Percentiles rank a stretch among this genome's conserved stretches.
Conservation (phyloP, 495 filamentous ascomycete species). For the Terfezia claveryi region DNA sequence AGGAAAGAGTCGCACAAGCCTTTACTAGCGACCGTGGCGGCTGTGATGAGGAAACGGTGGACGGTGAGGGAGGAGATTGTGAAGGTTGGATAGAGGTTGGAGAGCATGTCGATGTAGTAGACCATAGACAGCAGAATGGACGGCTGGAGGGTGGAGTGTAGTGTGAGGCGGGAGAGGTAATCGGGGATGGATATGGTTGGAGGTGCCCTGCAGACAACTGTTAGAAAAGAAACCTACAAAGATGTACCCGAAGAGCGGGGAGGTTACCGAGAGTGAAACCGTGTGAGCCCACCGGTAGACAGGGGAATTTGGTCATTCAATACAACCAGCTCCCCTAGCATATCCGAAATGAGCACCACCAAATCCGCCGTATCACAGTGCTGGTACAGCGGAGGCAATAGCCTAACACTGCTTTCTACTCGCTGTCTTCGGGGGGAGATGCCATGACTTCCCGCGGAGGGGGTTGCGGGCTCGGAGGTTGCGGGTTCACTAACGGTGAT, state of each 20-base stretch:
- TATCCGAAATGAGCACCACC: constrained; percentile 74
- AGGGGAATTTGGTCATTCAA: constrained; percentile 80
- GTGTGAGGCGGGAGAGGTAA: constrained; percentile 77
- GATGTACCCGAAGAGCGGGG: not conserved
- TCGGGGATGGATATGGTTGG: constrained; percentile 84
- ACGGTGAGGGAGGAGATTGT: constrained; percentile 87
- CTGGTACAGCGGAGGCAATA: constrained; percentile 58
- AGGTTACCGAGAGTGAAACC: constrained; percentile 74
- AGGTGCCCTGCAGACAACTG: constrained; percentile 37
- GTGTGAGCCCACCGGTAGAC: constrained; percentile 59
- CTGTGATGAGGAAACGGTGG: constrained; percentile 88
- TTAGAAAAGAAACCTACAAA: not conserved
- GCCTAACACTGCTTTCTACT: constrained; percentile 28
- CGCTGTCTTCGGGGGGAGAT: not conserved
- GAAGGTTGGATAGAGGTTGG: constrained; percentile 74
- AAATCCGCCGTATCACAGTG: constrained; percentile 58
- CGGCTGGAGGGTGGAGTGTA: constrained; percentile 79
- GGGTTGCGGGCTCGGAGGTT: too few relatives aligned
- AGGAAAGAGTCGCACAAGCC: constrained; percentile 91
- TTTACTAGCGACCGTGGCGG: constrained; percentile 86
- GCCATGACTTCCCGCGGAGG: too few relatives aligned
- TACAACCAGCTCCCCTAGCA: constrained; percentile 82
- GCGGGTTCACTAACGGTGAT: too few relatives aligned
- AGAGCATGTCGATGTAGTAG: constrained; percentile 94
- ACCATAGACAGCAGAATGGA: constrained; percentile 98